These are phyloP conservation scores for Ogataea hybrid DNA, from an alignment of 1,139 yeast species.

Conservation along the genomic window DNA sequence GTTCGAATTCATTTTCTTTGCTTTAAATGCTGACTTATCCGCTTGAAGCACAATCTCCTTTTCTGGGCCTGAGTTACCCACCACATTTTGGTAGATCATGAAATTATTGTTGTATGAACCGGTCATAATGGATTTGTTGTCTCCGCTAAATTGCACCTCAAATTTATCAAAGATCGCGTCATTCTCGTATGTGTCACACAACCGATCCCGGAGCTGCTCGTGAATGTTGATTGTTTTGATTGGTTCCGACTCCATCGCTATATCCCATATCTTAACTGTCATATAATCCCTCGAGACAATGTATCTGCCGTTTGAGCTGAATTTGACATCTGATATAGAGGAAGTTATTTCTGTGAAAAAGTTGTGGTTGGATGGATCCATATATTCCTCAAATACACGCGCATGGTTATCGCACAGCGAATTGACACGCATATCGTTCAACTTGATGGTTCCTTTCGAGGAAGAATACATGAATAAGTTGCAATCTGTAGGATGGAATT, in stretches of 20 bases:
- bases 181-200: conserved; percentile 97
- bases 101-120: conserved; percentile 97
- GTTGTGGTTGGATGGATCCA: conserved; percentile 90
- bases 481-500: conserved; percentile 92
- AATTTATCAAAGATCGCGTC: conserved; percentile 98
- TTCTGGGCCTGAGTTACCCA: conserved; percentile 45
- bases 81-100: conserved; percentile 90
- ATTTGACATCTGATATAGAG: conserved; percentile 90
- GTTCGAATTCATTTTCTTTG: conserved; percentile 48
- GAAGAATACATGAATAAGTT: conserved; percentile 96
- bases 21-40: conserved; percentile 94
- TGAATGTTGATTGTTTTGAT: conserved; percentile 92
- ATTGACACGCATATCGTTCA: conserved; percentile 95
- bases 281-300: conserved; percentile 95
- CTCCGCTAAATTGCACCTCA: conserved; percentile 95
- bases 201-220: conserved; percentile 87
- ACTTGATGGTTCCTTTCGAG: conserved; percentile 91
- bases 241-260: conserved; percentile 95
- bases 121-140: conserved; percentile 89
- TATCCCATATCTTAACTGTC: conserved; percentile 98
- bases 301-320: conserved; percentile 88
- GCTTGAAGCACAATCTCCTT: conserved; percentile 89
- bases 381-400: conserved; percentile 86
- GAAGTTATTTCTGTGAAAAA: conserved; percentile 97
- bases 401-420: conserved; percentile 92